Conservation (phyloP, 768 basidiomycete species). For the Naganishia onofrii region DNA sequence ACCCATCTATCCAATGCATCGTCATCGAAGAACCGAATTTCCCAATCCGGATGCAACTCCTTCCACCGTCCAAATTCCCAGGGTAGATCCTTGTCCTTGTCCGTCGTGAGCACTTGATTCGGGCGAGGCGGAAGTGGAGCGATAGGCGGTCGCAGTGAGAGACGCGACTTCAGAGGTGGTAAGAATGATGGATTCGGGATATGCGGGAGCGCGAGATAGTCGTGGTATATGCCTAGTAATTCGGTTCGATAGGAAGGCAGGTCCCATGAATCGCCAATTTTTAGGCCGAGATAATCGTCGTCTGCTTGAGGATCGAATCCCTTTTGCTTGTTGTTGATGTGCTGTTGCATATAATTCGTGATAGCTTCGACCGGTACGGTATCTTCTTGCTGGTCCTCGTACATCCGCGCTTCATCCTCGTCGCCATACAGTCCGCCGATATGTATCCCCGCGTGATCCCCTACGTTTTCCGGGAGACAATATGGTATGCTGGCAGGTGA, state of each 20-base stretch:
- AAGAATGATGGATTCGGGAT: constrained; percentile 32
- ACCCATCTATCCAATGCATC: constrained; percentile 38
- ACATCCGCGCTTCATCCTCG: background rate
- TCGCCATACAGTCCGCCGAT: background rate
- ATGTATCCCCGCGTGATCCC: background rate
- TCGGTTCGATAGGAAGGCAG: constrained; percentile 36
- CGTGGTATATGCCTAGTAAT: constrained; percentile 34
- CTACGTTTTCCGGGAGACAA: constrained; percentile 13
- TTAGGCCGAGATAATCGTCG: constrained; percentile 26
- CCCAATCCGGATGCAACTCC: constrained; percentile 41
- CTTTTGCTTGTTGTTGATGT: constrained; percentile 16
- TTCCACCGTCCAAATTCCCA: constrained; percentile 39
- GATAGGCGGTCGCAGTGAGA: constrained; percentile 39
- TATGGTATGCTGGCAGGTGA: constrained; percentile 16
- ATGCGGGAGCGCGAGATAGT: constrained; percentile 33
- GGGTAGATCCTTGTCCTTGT: constrained; percentile 36
- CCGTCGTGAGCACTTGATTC: constrained; percentile 39
- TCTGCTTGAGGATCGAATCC: constrained; percentile 24
- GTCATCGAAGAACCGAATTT: constrained; percentile 41
- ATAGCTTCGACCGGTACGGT: constrained; percentile 15
- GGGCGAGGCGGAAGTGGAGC: constrained; percentile 35
- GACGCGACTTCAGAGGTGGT: constrained; percentile 37
- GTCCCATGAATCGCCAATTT: constrained; percentile 25
- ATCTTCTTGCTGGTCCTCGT: background rate
- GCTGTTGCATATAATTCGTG: constrained; percentile 15